These are phyloP conservation scores for Otatea glauca DNA, from an alignment of 176 grass and related monocot genomes.

Conservation along the genomic window DNA sequence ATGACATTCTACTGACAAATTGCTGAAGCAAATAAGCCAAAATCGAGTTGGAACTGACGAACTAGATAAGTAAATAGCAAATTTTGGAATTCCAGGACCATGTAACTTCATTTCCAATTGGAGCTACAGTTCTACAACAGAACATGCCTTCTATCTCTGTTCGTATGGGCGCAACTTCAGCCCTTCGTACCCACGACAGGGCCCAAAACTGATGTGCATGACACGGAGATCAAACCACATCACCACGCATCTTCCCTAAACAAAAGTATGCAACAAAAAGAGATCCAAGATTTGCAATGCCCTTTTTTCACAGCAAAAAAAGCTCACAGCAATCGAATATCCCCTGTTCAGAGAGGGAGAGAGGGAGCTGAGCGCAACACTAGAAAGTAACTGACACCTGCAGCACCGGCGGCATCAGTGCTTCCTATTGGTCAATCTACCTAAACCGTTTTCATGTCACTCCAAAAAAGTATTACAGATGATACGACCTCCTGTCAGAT, in stretches of 20 bases:
- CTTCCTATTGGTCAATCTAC: slow-evolving; percentile 18
- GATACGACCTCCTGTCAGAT: slow-evolving; percentile 25
- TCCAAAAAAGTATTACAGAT: neutral
- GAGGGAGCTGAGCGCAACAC: neutral
- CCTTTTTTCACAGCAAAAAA: neutral
- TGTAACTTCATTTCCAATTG: neutral
- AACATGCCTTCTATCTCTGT: neutral
- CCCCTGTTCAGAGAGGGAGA: neutral
- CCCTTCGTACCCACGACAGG: neutral
- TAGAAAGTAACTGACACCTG: neutral
- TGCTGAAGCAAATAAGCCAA: neutral
- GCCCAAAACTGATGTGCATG: neutral
- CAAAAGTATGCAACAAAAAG: neutral
- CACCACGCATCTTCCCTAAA: neutral
- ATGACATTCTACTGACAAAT: neutral
- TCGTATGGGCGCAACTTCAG: neutral
- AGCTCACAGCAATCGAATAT: neutral
- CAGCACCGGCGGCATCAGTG: neutral
- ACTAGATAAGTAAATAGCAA: neutral
- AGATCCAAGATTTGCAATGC: neutral
- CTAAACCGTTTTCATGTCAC: slow-evolving; percentile 21
- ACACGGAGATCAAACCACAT: neutral
- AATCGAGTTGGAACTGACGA: neutral
- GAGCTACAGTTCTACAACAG: neutral
- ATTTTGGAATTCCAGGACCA: neutral